Conservation (phyloP, 2,329 filamentous ascomycete genomes). For the Diaporthe ampelina region DNA sequence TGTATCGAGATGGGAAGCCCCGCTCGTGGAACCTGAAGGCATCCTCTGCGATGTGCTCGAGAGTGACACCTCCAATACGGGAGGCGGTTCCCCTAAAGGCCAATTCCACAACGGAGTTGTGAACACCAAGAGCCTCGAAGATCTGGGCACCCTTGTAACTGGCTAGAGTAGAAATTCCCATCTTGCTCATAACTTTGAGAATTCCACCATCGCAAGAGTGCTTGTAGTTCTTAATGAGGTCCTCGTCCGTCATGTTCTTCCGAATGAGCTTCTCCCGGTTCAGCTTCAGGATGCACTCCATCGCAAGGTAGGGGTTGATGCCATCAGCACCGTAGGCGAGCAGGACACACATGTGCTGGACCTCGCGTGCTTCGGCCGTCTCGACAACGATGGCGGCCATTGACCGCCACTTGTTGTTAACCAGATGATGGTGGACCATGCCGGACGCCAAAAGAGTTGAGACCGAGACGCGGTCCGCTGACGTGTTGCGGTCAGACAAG, state of each 20-base stretch:
- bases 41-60: conserved; percentile 93
- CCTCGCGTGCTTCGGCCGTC: conserved; percentile 95
- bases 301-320: conserved; percentile 93
- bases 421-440: conserved; percentile 95
- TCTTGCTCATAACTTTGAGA: conserved; percentile 99
- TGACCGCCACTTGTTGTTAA: conserved; percentile 95
- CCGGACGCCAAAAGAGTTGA: conserved; percentile 90
- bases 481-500: conserved; percentile 89
- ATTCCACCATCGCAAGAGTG: conserved; percentile 97
- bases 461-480: conserved; percentile 84
- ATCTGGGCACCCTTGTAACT: conserved; percentile 99
- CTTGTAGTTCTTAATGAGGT: conserved; percentile 95
- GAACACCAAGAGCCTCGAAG: conserved; percentile 94
- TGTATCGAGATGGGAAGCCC: conserved; percentile 86
- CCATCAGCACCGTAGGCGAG: conserved; percentile 95
- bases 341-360: conserved; percentile 99
- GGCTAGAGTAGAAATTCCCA: conserved; percentile 97
- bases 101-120: conserved; percentile 91
- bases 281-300: conserved; percentile 98
- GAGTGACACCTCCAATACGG: conserved; percentile 93
- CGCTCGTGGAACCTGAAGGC: conserved; percentile 95
- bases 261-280: conserved; percentile 93
- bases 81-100: conserved; percentile 96
- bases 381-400: conserved; percentile 89
- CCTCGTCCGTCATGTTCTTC: conserved; percentile 86